These are phyloP conservation scores for Periconia macrospinosa DNA, from an alignment of 2,329 filamentous ascomycete species.

Conservation along the genomic window DNA sequence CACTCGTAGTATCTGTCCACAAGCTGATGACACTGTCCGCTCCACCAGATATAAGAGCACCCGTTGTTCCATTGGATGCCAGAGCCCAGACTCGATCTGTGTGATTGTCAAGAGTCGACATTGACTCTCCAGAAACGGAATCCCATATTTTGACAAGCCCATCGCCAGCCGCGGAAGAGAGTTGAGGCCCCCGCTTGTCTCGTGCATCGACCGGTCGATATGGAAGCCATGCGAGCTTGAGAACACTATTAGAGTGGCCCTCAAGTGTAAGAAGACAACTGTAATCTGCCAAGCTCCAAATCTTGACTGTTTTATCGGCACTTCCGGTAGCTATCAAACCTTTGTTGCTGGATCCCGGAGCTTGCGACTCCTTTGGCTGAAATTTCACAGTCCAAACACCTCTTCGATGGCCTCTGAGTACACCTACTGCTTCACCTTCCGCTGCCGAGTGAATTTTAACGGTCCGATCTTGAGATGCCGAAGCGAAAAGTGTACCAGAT, in stretches of 20 bases:
- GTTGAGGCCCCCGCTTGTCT: constrained; percentile 64
- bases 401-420: constrained; percentile 87
- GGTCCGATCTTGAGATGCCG: constrained; percentile 92
- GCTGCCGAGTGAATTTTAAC: constrained; percentile 96
- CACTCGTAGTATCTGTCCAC: constrained; percentile 87
- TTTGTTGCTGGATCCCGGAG: constrained; percentile 62
- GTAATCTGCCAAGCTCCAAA: constrained; percentile 93
- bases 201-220: constrained; percentile 44
- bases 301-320: constrained; percentile 92
- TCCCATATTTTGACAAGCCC: constrained; percentile 98
- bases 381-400: constrained; percentile 97
- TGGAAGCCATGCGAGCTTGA: constrained; percentile 89
- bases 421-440: constrained; percentile 87
- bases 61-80: constrained; percentile 62
- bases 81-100: constrained; percentile 94
- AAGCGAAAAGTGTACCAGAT: constrained; percentile 80
- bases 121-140: constrained; percentile 78
- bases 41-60: constrained; percentile 84
- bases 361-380: constrained; percentile 74
- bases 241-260: constrained; percentile 91
- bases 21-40: constrained; percentile 93
- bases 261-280: constrained; percentile 92
- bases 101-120: constrained; percentile 93
- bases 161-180: constrained; percentile 89
- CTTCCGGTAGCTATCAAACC: constrained; percentile 87